These are phyloP conservation scores for Trypanosoma avium DNA, from an alignment of 208 protist genomes.

Conservation along the genomic window DNA sequence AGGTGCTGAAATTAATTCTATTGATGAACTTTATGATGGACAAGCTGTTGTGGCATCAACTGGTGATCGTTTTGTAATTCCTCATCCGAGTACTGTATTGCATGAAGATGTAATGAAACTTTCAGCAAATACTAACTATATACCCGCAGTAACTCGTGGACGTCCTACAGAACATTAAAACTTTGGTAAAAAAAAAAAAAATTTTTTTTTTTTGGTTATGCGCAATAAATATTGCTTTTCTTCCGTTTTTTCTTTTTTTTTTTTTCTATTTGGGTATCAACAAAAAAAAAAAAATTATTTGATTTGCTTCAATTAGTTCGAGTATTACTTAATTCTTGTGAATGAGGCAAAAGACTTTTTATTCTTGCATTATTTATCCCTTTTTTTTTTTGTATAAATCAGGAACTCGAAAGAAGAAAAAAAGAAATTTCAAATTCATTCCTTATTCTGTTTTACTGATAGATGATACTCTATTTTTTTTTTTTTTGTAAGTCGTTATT, in stretches of 20 bases:
- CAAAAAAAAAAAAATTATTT: too few species aligned
- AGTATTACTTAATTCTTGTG: too few species aligned
- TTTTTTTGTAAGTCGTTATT: neutral
- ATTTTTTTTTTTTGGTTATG: too few species aligned
- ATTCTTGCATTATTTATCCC: too few species aligned
- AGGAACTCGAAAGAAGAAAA: too few species aligned
- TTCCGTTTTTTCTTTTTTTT: neutral
- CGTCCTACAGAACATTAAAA: neutral
- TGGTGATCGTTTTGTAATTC: constrained; percentile 85
- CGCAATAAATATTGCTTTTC: neutral
- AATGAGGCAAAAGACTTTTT: too few species aligned
- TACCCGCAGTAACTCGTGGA: neutral
- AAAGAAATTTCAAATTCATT: too few species aligned
- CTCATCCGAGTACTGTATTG: constrained; percentile 65
- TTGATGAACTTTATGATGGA: constrained; percentile 58
- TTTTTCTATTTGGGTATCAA: neutral
- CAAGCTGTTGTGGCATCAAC: constrained; percentile 75
- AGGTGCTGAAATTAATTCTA: constrained; percentile 58
- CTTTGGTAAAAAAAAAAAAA: neutral
- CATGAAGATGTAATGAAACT: constrained; percentile 69
- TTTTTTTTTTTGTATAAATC: too few species aligned
- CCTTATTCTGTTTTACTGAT: neutral
- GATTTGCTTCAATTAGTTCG: too few species aligned
- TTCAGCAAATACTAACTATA: constrained; percentile 3
- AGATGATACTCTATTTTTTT: neutral